Conservation (phyloP, 495 filamentous ascomycete species). For the Penicillium atrosanguineum region DNA sequence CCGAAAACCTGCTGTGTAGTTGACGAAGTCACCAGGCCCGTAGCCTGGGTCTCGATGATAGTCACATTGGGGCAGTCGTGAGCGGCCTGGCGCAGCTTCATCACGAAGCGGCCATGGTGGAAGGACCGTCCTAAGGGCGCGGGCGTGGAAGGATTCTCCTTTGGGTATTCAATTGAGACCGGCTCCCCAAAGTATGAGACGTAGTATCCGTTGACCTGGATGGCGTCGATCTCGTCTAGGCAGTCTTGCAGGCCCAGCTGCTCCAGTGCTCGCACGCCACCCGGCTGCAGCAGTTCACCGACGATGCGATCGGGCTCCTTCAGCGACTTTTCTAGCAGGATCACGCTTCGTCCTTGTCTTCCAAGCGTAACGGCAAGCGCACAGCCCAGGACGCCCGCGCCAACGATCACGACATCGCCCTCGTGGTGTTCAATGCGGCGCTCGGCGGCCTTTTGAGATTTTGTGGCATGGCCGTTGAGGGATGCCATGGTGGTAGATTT, state of each 20-base stretch:
- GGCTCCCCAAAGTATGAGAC: conserved; percentile 77
- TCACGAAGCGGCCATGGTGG: conserved; percentile 83
- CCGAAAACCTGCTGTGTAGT: conserved; percentile 66
- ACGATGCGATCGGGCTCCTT: conserved; percentile 97
- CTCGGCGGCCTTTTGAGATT: conserved; percentile 30
- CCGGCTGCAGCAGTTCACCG: conserved; percentile 91
- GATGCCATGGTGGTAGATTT: conserved; percentile 19
- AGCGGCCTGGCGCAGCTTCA: conserved; percentile 67
- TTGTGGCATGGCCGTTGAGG: conserved; percentile 28
- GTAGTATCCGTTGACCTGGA: conserved; percentile 80
- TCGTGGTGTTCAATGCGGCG: conserved; percentile 53
- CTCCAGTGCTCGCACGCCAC: conserved; percentile 77
- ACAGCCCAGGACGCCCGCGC: conserved; percentile 86
- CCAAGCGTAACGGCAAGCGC: conserved; percentile 82
- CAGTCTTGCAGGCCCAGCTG: conserved; percentile 78
- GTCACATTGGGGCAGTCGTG: conserved; percentile 66
- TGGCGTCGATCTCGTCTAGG: conserved; percentile 85
- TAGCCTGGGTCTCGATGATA: conserved; percentile 70
- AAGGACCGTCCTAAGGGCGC: conserved; percentile 67
- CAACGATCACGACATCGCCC: conserved; percentile 82
- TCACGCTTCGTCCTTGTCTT: conserved; percentile 84
- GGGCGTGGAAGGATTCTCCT: conserved; percentile 26
- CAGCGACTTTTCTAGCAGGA: conserved; percentile 84
- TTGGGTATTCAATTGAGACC: conserved; percentile 75
- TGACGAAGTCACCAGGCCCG: conserved; percentile 56